These are phyloP conservation scores for Chamaecyparis obtusa DNA, from an alignment of 75 land plant species.

Conservation along the genomic window DNA sequence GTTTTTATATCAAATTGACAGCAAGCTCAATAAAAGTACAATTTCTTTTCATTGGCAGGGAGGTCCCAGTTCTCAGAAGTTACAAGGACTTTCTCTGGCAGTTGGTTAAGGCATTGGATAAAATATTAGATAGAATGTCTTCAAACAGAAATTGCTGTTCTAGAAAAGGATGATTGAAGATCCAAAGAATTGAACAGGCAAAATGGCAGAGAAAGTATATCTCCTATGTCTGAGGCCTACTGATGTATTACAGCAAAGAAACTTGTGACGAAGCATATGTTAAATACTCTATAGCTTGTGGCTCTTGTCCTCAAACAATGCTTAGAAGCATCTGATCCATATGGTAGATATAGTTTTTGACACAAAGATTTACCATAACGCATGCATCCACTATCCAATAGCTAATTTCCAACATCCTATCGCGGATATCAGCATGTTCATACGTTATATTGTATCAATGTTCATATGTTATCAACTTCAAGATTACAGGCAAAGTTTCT, in stretches of 20 bases:
- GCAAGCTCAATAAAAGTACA: background rate
- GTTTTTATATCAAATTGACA: background rate
- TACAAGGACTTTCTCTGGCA: background rate
- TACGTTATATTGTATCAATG: background rate
- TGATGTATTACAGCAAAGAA: background rate
- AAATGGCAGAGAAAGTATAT: background rate
- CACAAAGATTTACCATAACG: background rate
- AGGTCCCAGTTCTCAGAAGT: background rate
- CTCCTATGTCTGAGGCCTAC: background rate
- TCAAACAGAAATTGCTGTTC: too few species aligned
- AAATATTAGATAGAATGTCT: background rate
- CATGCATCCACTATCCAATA: background rate
- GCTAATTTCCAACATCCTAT: background rate
- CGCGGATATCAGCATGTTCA: background rate
- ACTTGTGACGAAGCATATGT: background rate
- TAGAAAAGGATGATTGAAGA: too few species aligned
- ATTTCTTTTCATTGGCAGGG: background rate
- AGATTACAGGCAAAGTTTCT: too few species aligned
- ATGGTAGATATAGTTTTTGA: background rate
- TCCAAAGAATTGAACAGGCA: background rate
- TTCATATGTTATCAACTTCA: too few species aligned
- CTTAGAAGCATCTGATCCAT: background rate
- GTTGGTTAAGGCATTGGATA: background rate
- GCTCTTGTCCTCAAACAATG: background rate
- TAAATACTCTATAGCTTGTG: background rate